Conservation (phyloP, 2,329 filamentous ascomycete genomes). For the Curvularia sp. region DNA sequence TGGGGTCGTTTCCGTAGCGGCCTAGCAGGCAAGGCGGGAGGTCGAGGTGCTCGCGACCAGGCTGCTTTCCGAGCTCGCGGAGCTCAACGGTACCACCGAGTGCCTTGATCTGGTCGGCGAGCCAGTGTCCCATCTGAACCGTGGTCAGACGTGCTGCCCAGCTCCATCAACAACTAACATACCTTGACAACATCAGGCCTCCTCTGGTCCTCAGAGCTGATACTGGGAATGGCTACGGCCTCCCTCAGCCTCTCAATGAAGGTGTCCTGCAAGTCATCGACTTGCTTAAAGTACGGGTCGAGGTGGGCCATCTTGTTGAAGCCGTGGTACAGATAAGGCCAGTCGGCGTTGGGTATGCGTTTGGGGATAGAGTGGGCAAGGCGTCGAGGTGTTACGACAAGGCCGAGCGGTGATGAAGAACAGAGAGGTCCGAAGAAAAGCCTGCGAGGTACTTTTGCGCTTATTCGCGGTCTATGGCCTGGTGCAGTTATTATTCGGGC, state of each 20-base stretch:
- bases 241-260: constrained; percentile 91
- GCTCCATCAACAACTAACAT: constrained; percentile 41
- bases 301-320: constrained; percentile 80
- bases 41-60: constrained; percentile 85
- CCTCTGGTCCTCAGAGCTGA: constrained; percentile 89
- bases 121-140: constrained; percentile 83
- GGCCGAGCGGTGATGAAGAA: constrained; percentile 13
- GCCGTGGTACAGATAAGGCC: constrained; percentile 58
- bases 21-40: constrained; percentile 92
- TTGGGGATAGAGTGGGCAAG: constrained; percentile 28
- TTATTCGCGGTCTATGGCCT: constrained; percentile 39
- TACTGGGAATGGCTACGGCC: constrained; percentile 94
- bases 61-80: constrained; percentile 87
- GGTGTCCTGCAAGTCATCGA: constrained; percentile 76
- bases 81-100: constrained; percentile 89
- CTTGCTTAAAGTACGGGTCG: constrained; percentile 91
- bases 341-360: constrained; percentile 39
- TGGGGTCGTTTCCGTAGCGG: constrained; percentile 89
- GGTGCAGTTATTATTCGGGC: constrained; percentile 37
- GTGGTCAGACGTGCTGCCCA: constrained; percentile 2
- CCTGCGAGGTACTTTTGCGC: constrained; percentile 24
- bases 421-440: constrained; percentile 15
- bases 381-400: constrained; percentile 7
- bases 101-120: constrained; percentile 79
- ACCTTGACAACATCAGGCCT: constrained; percentile 88